Base-by-base conservation (phyloP, 192 early-diverging fungal species). In the Paraglomus occultum region DNA sequence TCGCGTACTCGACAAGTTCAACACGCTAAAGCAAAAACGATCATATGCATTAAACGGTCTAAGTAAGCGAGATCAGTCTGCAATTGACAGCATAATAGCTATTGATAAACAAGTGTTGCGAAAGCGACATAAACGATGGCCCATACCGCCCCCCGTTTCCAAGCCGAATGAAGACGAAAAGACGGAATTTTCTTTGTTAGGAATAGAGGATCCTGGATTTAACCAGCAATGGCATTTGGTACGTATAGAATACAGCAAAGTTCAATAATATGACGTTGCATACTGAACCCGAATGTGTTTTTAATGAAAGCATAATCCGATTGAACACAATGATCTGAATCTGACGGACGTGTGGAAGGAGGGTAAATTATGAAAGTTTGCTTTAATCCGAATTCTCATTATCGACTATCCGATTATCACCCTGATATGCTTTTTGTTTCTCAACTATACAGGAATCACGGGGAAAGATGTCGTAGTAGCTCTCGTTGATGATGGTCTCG, bases 401-500 rank as follows among this genome's bases (percentile, higher is more conserved):
- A 8, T 39, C 18, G 49, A 64, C 8, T 14, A 14, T 38, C 18
- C 15, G 15, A 46, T 64, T 50, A 12, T 64, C 6, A 18, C 4
- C 9, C 43, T 66, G 39, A 20, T 20, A 43, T 4, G 20, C 8
- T 5, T 23, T 22, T 43, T n/a, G 23, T 12, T 70, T 55, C 9
- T 72, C 7, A 62, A 17, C 20, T 6, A 12, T 17, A 38, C 68
- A 87, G 84, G 90, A 40, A 88, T 96, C 55, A 96, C 92, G 18
- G 97, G 97, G 38, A 82, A 91, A 31, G 87, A 87, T 43, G 86
- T 92, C 0, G 88, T 90, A 5, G 97, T 98, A 5, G 92, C 89
- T 15, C 90, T 99, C 58, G 85, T 99, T 43, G 97, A 99, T 73
- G 97, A 99, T 75, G 97, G 97, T 1, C 76, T 99, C 51, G 96